A percentile compares a stretch with the other conserved stretches of the same genome.
Conservation (phyloP, 345 rosid genomes). For the Toxicodendron radicans region DNA sequence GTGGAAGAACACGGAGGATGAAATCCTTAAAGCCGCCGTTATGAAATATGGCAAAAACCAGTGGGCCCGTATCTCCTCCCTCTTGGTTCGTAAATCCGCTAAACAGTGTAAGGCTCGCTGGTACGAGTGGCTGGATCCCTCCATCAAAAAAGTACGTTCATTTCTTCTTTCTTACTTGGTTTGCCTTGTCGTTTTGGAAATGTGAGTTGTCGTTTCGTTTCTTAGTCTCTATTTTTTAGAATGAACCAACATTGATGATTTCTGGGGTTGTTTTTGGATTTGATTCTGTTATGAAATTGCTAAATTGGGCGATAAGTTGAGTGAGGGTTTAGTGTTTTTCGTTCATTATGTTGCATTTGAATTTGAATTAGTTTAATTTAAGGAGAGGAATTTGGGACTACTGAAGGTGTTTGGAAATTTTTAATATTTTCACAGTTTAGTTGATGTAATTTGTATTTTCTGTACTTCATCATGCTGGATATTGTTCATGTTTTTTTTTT, state of each 20-base stretch:
- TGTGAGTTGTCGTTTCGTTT: not conserved
- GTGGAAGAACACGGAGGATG: constrained; percentile 99
- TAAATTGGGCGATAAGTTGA: not conserved
- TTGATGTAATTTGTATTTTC: too few species aligned
- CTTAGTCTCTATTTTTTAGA: not conserved
- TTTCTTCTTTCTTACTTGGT: not conserved
- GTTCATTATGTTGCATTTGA: not conserved
- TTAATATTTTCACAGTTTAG: too few species aligned
- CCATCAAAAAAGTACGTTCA: constrained; percentile 76
- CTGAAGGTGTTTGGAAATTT: not conserved
- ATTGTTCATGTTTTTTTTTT: not conserved
- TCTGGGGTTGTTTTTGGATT: not conserved
- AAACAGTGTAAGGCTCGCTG: constrained; percentile 99
- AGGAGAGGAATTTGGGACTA: not conserved
- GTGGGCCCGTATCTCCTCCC: constrained; percentile 98
- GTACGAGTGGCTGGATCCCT: constrained; percentile 99
- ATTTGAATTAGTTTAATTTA: not conserved
- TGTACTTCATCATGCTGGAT: not conserved
- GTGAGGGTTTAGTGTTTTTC: not conserved
- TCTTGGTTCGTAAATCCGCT: constrained; percentile 96
- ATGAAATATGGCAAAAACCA: constrained; percentile 99
- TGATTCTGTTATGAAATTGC: not conserved
- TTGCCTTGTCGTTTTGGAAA: not conserved
- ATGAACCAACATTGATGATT: not conserved
- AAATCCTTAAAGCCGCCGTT: constrained; percentile 96